Conservation (phyloP, 345 rosid species). For the Acer yangbiense region DNA sequence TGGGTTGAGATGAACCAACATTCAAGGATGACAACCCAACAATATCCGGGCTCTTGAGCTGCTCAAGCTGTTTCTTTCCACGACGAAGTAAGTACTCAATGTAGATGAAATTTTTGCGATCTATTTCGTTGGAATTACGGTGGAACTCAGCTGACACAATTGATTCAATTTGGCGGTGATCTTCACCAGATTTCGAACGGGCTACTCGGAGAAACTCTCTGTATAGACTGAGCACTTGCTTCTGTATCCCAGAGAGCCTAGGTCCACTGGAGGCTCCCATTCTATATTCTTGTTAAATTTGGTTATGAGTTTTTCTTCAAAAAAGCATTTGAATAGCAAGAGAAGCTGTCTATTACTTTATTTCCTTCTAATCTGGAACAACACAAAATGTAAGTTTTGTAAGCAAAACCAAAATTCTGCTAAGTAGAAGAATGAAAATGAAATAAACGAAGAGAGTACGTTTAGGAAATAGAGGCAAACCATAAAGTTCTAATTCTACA, state of each 20-base stretch:
- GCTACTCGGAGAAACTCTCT: constrained; percentile 85
- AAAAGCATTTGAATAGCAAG: not conserved
- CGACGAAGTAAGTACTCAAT: constrained; percentile 80
- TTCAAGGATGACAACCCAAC: constrained; percentile 49
- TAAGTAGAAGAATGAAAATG: not conserved
- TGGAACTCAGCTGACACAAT: constrained; percentile 70
- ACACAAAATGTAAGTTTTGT: not conserved
- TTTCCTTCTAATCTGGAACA: not conserved
- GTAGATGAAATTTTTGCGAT: constrained; percentile 75
- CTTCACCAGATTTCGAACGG: constrained; percentile 62
- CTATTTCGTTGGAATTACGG: constrained; percentile 59
- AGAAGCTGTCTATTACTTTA: not conserved
- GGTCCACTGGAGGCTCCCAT: constrained; percentile 36
- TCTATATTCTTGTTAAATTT: constrained; percentile 15
- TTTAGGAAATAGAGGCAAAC: not conserved
- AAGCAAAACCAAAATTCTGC: not conserved
- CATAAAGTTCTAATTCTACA: too few relatives aligned
- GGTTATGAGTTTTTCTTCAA: not conserved
- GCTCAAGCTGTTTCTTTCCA: constrained; percentile 81
- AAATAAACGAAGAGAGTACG: not conserved
- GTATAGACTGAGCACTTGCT: constrained; percentile 78
- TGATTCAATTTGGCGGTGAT: constrained; percentile 56
- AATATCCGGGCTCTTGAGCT: constrained; percentile 64
- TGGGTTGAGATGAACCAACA: constrained; percentile 28
- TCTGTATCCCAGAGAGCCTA: constrained; percentile 85